Base-by-base conservation (phyloP, 352 stramenopile genomes). In the Peronospora belbahrii region DNA sequence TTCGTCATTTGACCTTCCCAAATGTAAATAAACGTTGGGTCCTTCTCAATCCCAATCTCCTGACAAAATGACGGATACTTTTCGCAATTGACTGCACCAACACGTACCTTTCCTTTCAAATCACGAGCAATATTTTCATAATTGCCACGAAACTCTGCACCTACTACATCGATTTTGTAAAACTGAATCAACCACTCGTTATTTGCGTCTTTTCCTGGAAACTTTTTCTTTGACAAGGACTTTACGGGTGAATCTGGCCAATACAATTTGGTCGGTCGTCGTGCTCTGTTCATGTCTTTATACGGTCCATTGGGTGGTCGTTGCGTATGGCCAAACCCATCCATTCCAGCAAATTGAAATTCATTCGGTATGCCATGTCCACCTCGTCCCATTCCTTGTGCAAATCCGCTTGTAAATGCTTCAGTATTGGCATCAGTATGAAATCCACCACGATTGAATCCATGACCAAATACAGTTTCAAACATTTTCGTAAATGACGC, bases 401-500 rank as follows among this genome's bases (percentile, higher is more conserved):
- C 46, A 19, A 72, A 57, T 35, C 31, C 50, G 4, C 46, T 46
- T 8, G 38, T 35, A 44, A 73, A 70, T n/a, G n/a, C n/a, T n/a
- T n/a, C n/a, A 1, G 51, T 54, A 23, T 64, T 68, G 3, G 60
- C 56, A 15, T 11, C 27, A n/a, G 17, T 17, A 9, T 15, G 4
- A 31, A 65, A 60, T 15, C 42, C 44, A 6, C 59, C n/a, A 13
- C 7, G 63, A 32, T 70, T 66, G 38, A 79, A 79, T 2, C 69
- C 66, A 22, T 81, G 66, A 20, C 74, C 84, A 52, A 95, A 94
- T 7, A 95, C 82, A 49, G 74, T 77, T 55, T 90, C 82, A 53
- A 95, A 95, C 64, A 95, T 88, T 50, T 94, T 89, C 46, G 81
- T 82, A 42, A 85, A 87, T 15, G 76, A 82, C 4, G 65, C 62